Percentiles rank a stretch among this genome's conserved stretches.
These are phyloP conservation scores for Mrakia frigida DNA, from an alignment of 768 basidiomycete species.

Conservation along the genomic window DNA sequence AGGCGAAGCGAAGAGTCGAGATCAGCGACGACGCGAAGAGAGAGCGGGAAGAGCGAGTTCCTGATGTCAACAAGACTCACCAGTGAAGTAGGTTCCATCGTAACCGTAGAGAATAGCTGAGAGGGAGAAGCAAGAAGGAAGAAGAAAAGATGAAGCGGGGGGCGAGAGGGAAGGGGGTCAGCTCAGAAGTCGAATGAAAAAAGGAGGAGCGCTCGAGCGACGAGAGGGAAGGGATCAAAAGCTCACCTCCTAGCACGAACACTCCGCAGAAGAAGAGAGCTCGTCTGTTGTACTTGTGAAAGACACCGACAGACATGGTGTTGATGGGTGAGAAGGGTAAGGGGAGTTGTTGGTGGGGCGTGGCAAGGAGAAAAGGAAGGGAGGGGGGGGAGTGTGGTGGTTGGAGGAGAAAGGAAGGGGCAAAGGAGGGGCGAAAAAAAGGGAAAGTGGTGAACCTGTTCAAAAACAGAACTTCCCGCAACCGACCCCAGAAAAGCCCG, in stretches of 20 bases:
- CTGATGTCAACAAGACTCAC: neutral
- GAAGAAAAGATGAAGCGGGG: too few species aligned
- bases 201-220: neutral
- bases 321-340: neutral
- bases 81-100: slow-evolving; percentile 43
- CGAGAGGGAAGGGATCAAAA: neutral
- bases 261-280: slow-evolving; percentile 1
- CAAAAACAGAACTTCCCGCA: too few species aligned
- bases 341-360: neutral
- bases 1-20: neutral
- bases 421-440: too few species aligned
- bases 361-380: neutral
- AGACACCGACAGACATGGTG: slow-evolving; percentile 18
- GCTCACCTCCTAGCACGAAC: neutral
- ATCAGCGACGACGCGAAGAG: neutral
- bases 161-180: neutral
- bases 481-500: too few species aligned
- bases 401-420: slow-evolving; percentile 8
- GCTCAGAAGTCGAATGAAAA: neutral
- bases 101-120: slow-evolving; percentile 36
- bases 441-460: too few species aligned
- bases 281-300: slow-evolving; percentile 17
- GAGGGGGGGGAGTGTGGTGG: neutral
- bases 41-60: neutral
- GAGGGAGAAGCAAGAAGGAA: neutral